Conservation (phyloP, 192 early-diverging fungal species). For the Chytriomyces confervae region DNA sequence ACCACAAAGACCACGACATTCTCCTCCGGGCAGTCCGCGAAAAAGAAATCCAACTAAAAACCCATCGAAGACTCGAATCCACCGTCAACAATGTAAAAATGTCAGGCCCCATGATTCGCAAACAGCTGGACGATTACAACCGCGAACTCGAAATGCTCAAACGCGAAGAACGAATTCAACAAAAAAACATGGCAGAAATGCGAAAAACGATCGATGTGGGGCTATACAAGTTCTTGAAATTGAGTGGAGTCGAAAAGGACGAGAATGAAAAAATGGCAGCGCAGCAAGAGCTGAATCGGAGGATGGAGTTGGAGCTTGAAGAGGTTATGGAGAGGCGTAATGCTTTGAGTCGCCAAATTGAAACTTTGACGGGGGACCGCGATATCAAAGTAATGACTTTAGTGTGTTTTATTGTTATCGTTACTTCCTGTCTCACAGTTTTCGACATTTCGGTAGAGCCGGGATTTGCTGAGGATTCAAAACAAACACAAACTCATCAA, state of each 20-base stretch:
- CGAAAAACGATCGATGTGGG: slow-evolving; percentile 57
- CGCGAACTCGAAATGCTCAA: slow-evolving; percentile 43
- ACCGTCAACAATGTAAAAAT: slow-evolving; percentile 66
- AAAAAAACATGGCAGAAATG: slow-evolving; percentile 47
- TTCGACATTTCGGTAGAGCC: slow-evolving; percentile 37
- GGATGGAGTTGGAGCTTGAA: slow-evolving; percentile 61
- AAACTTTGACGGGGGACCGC: slow-evolving; percentile 52
- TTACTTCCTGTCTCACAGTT: slow-evolving; percentile 15
- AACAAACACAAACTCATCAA: slow-evolving; percentile 49
- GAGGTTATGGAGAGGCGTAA: slow-evolving; percentile 28
- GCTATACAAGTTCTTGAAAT: slow-evolving; percentile 59
- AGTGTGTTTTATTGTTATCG: slow-evolving; percentile 11
- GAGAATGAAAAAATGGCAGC: slow-evolving; percentile 48
- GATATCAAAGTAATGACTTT: slow-evolving; percentile 53
- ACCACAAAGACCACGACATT: slow-evolving; percentile 64
- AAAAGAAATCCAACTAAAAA: slow-evolving; percentile 62
- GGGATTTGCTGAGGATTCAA: slow-evolving; percentile 62
- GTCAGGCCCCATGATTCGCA: slow-evolving; percentile 54
- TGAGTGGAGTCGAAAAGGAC: slow-evolving; percentile 56
- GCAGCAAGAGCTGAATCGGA: slow-evolving; percentile 50
- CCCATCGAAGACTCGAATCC: slow-evolving; percentile 55
- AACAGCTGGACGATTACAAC: slow-evolving; percentile 55
- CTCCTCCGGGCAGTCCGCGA: slow-evolving; percentile 62
- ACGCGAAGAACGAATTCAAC: slow-evolving; percentile 49
- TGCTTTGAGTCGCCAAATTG: slow-evolving; percentile 40